Percentiles rank a stretch among this genome's conserved stretches.
Evolutionary conservation across 257 asterid species (phyloP).

Genomic region (Nicotiana otophora): DNA sequence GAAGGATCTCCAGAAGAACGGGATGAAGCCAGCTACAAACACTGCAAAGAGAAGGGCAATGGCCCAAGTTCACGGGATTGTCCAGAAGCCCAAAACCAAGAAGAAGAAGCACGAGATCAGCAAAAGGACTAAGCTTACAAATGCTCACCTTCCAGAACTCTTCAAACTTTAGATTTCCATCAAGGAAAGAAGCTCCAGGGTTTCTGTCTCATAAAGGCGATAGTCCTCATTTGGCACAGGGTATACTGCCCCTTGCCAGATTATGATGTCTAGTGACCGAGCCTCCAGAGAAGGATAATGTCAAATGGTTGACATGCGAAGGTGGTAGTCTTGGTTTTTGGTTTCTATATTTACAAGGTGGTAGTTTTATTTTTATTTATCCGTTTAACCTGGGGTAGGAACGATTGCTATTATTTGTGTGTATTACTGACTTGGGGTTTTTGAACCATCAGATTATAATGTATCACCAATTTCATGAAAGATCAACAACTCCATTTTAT

Average conservation of each 20-base stretch:
- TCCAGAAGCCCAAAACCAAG: conserved; percentile 56
- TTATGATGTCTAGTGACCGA: not conserved
- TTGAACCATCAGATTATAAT: not conserved
- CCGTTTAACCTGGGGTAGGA: not conserved
- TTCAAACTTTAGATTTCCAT: conserved; percentile 40
- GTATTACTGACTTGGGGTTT: not conserved
- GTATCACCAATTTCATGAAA: not conserved
- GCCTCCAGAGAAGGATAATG: not conserved
- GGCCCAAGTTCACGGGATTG: conserved; percentile 64
- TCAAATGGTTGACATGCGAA: not conserved
- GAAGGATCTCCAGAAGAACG: conserved; percentile 75
- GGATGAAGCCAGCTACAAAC: conserved; percentile 81
- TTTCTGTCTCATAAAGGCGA: not conserved
- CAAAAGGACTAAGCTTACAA: conserved; percentile 90
- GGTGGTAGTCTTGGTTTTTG: not conserved
- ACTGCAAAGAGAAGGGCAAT: conserved; percentile 70
- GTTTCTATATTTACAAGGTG: not conserved
- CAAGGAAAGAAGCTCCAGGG: not conserved
- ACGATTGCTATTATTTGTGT: not conserved
- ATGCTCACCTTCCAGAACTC: conserved; percentile 80
- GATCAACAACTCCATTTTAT: not conserved
- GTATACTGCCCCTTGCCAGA: not conserved
- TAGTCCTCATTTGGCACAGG: not conserved
- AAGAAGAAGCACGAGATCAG: conserved; percentile 75
- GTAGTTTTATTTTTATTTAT: not conserved